Evolutionary conservation across 495 filamentous ascomycete genomes (phyloP).

Genomic region (Xylaria venustula): DNA sequence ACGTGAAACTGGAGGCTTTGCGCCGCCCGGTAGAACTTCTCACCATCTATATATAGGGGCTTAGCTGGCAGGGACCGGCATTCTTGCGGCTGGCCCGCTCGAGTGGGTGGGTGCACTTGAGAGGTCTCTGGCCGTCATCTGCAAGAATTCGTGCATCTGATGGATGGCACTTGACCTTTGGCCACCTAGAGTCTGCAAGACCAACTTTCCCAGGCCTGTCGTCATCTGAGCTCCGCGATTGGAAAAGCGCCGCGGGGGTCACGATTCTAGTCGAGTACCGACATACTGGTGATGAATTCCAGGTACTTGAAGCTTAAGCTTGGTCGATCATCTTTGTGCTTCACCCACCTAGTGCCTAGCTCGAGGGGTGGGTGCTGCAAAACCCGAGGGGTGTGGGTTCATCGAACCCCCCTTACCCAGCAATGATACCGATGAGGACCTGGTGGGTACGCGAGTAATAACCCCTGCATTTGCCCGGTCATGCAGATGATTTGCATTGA

Average conservation of each 20-base stretch:
- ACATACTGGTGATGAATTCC: conserved; percentile 1
- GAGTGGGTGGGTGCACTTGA: not conserved
- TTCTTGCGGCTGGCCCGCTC: not conserved
- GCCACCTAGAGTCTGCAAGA: not conserved
- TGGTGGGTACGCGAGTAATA: conserved; percentile 8
- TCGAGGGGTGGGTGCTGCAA: conserved; percentile 5
- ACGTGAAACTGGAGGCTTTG: conserved; percentile 11
- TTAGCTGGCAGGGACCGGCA: not conserved
- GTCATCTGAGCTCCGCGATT: not conserved
- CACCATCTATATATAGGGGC: conserved; percentile 11
- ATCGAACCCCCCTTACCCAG: conserved; percentile 6
- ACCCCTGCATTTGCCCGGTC: conserved; percentile 11
- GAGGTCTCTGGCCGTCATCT: not conserved
- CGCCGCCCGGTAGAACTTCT: not conserved
- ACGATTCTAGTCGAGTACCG: not conserved
- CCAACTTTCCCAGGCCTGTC: not conserved
- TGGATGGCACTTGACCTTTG: not conserved
- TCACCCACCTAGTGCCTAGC: not conserved
- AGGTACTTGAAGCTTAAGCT: conserved; percentile 6
- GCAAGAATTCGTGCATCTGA: not conserved
- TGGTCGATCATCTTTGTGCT: conserved; percentile 1
- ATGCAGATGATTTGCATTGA: conserved; percentile 6
- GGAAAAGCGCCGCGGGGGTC: not conserved
- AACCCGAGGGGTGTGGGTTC: not conserved
- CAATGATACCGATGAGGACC: not conserved